Evolutionary conservation across 768 basidiomycete genomes (phyloP), one percentile per base, ranked within the genome.

Genomic region (Mycena maculata): DNA sequence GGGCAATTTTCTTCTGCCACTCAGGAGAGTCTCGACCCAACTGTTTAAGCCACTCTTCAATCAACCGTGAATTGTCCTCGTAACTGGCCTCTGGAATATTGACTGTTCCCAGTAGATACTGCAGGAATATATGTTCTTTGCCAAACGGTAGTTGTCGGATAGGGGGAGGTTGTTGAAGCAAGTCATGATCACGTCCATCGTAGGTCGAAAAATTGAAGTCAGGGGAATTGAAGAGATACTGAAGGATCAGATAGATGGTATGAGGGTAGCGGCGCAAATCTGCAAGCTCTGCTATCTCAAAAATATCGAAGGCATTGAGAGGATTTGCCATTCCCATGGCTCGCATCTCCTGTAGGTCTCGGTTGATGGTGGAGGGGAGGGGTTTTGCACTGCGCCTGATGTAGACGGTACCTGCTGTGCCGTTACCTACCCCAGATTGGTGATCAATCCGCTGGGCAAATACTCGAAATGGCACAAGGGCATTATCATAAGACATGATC

Each of bases 41-140:
- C 64, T 82, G 81, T 0, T 28, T 45, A 20, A 79, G 67, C 75
- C 75, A 80, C 63, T 81, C 74, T 23, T 68, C 31, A 4, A 81
- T 63, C 0, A 83, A 64, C 15, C 63, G 60, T 1, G 45, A 47
- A 36, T 56, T 39, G n/a, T 56, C 54, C 54, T 56, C 54, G 38
- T 56, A 56, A 25, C 23, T 27, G 1, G 15, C 54, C 25, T 56
- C 54, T 15, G 54, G 54, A 18, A 56, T 56, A 15, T 23, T 15
- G 1, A 42, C 54, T 8, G 38, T 56, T 0, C 54, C 54, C 23
- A 56, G 25, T 12, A 56, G 20, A 49, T 71, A 71, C 31, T 75
- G 72, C 23, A 50, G 20, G 1, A 59, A 47, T 4, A 41, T 45
- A 23, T 59, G 36, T 2, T 59, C 45, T 4, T 65, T 67, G 47